Base-by-base conservation (phyloP, 108 stramenopile genomes). In the Bacterosira constricta region DNA sequence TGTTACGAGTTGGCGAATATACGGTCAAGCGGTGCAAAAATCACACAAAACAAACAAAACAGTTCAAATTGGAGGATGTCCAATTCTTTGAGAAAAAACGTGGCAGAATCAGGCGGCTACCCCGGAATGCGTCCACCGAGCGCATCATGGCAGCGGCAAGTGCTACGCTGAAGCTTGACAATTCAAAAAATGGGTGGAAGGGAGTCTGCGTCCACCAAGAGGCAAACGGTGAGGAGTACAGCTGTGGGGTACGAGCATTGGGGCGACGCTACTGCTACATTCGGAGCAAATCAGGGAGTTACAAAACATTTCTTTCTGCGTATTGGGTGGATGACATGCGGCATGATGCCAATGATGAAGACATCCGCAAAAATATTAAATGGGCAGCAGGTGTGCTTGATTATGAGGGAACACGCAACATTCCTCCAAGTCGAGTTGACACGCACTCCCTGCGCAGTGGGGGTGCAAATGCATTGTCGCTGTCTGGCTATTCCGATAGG, bases 1-100 rank as follows among this genome's bases (percentile, higher is more conserved):
- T 66, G 1, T 29, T 66, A 2, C 51, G 64, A 11, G 30, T 66
- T n/a, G 64, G 64, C 0, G 64, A 56, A 67, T 67, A 67, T 20
- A 53, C 66, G 0, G 32, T 64, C 4, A 64, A 32, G 29, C 29
- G 46, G 26, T 34, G 18, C 4, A 2, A 21, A 30, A 50, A 45
- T 3, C 12, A 62, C 23, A 46, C 26, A 5, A 64, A 64, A 41
- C 63, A 64, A 36, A 64, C 47, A 0, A 41, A 18, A 0, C 63
- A 64, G 18, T 50, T 64, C 18, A 46, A 42, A 13, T 29, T 45
- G 26, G 15, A 20, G 26, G 60, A 62, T n/a, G 11, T 62, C 4
- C 29, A 36, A 0, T 62, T 62, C 26, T 62, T 42, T 25, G 21
- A 29, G 30, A 62, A 42, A n/a, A 42, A 62, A 7, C 1, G 9